Percentiles rank a stretch among this genome's conserved stretches.
phyloP scores from a whole-genome alignment of 1,139 yeast species.

The Kodamaea sp. region DNA sequence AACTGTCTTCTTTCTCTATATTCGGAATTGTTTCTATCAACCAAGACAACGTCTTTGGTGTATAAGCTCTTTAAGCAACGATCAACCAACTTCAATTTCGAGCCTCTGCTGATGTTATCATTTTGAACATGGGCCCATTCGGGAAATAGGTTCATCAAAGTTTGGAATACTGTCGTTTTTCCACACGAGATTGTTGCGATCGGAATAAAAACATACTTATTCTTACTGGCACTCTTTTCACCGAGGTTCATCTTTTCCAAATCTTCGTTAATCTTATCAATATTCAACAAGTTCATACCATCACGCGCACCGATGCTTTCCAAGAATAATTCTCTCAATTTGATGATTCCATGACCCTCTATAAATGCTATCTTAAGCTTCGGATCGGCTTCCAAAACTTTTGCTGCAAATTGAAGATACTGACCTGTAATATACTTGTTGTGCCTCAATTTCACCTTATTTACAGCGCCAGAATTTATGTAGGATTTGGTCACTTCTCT shows the following conservation, averaged over 20 bases:
- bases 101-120: slow-evolving; percentile 61
- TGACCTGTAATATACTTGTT: slow-evolving; percentile 61
- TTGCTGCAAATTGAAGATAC: slow-evolving; percentile 64
- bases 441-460: slow-evolving; percentile 38
- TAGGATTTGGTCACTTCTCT: slow-evolving; percentile 76
- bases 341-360: slow-evolving; percentile 70
- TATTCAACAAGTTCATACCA: slow-evolving; percentile 31
- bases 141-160: slow-evolving; percentile 54
- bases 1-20: slow-evolving; percentile 65
- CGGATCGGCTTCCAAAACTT: slow-evolving; percentile 48
- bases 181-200: slow-evolving; percentile 95
- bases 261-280: slow-evolving; percentile 13
- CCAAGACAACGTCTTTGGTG: slow-evolving; percentile 51
- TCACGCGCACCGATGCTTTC: slow-evolving; percentile 28
- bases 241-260: slow-evolving; percentile 5
- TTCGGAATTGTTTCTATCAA: slow-evolving; percentile 84
- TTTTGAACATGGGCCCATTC: slow-evolving; percentile 81
- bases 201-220: slow-evolving; percentile 67
- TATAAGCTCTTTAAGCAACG: slow-evolving; percentile 34
- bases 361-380: slow-evolving; percentile 43
- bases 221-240: neutral
- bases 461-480: slow-evolving; percentile 26
- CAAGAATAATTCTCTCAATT: slow-evolving; percentile 60
- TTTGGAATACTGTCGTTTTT: slow-evolving; percentile 76
- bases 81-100: slow-evolving; percentile 50